Evolutionary conservation across 345 rosid species (phyloP), one percentile per base, ranked within the genome.

Genomic region (Camelina neglecta): DNA sequence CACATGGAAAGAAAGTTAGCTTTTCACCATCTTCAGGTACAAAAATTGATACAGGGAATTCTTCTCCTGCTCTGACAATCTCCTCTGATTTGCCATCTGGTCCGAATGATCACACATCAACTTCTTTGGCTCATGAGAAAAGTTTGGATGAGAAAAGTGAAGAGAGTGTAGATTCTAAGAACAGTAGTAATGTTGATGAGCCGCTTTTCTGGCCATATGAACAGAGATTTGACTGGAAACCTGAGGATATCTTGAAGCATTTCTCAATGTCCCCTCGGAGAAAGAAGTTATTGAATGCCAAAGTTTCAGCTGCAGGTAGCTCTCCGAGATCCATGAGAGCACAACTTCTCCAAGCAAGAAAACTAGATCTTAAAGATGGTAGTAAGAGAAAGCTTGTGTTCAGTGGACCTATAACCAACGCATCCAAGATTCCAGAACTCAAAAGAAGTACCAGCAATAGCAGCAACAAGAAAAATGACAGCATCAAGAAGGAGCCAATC

Each of bases 151-250:
- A 66, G 60, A 53, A 36, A 13, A 67, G 7, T 44, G 70, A 0
- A 18, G 81, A 80, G 60, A 69, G 53, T 53, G 49, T 45, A 24
- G 80, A 82, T 13, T 48, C 70, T 42, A 75, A 73, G 69, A 79
- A 61, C 11, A 53, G 3, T 11, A 49, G 4, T 26, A 63, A 49
- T 23, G 57, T 71, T 11, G 77, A 59, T 58, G 88, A 84, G 26
- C 88, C 88, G 5, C 78, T 85, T 21, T 85, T 87, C 71, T 87
- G 88, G 89, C 88, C 92, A 24, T 85, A 80, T 59, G 86, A 81
- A 24, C 69, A 66, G 44, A 81, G 81, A 67, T 65, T 49, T 39
- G 80, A 83, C 26, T 87, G 88, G 88, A 83, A 68, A 54, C 80
- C 83, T 2, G 82, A 80, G 42, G 80, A 84, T 71, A 38, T 80